Evolutionary conservation across 345 rosid species (phyloP).

Genomic region (Mangifera indica): DNA sequence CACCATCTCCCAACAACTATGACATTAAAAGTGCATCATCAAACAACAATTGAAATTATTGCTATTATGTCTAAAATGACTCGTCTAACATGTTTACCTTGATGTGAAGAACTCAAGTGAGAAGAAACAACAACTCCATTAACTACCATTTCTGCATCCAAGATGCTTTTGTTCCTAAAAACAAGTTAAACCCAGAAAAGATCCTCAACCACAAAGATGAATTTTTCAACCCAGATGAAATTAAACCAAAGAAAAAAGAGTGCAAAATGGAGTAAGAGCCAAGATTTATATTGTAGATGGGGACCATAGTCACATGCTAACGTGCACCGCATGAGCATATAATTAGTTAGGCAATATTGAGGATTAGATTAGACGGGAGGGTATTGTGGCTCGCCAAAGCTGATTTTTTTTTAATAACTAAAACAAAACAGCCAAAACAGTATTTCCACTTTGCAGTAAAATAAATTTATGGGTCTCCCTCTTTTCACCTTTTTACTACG

Average conservation of each 20-base stretch:
- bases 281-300: slow-evolving; percentile 31
- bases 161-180: slow-evolving; percentile 31
- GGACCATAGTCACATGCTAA: slow-evolving; percentile 85
- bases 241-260: slow-evolving; percentile 8
- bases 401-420: slow-evolving; percentile 12
- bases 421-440: slow-evolving; percentile 42
- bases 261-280: slow-evolving; percentile 36
- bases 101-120: slow-evolving; percentile 35
- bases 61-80: no score
- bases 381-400: slow-evolving; percentile 57
- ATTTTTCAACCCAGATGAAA: neutral
- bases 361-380: slow-evolving; percentile 46
- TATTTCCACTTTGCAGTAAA: slow-evolving; percentile 44
- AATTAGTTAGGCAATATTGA: slow-evolving; percentile 37
- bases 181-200: slow-evolving; percentile 27
- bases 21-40: neutral
- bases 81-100: slow-evolving; percentile 38
- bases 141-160: slow-evolving; percentile 36
- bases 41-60: neutral
- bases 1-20: slow-evolving; percentile 42
- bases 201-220: slow-evolving; percentile 28
- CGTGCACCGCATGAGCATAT: slow-evolving; percentile 60
- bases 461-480: slow-evolving; percentile 26
- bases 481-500: slow-evolving; percentile 37
- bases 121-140: slow-evolving; percentile 23